Percentiles rank a stretch among this genome's conserved stretches.
These are phyloP conservation scores for Neospermospora avenae DNA, from an alignment of 2,329 filamentous ascomycete genomes.

Conservation along the genomic window DNA sequence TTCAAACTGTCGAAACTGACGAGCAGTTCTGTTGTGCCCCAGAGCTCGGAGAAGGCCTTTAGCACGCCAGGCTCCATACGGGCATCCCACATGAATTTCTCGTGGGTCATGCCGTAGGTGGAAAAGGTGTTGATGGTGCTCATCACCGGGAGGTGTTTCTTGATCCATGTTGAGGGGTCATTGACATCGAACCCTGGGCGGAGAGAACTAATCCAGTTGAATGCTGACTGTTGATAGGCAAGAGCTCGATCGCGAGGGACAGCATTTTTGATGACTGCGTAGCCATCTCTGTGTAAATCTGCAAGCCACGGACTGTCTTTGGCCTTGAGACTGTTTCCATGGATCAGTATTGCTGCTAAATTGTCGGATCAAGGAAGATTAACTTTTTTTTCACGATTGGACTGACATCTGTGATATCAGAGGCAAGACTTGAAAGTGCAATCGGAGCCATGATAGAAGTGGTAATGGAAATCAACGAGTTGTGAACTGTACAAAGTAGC, in stretches of 20 bases:
- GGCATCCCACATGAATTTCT: constrained; percentile 41
- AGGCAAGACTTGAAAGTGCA: constrained; percentile 1
- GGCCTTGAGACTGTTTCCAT: neutral
- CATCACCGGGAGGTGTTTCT: constrained; percentile 40
- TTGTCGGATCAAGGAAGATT: neutral
- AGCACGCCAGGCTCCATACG: constrained; percentile 40
- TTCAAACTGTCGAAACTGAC: constrained; percentile 40
- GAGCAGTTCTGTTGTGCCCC: constrained; percentile 38
- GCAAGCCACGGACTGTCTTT: constrained; percentile 16
- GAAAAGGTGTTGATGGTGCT: constrained; percentile 49
- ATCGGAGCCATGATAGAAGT: constrained; percentile 1
- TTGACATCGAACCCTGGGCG: constrained; percentile 21
- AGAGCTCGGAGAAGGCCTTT: constrained; percentile 36
- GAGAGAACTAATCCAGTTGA: constrained; percentile 22
- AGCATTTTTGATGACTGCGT: constrained; percentile 15
- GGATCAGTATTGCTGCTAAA: neutral
- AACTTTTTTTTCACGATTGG: neutral
- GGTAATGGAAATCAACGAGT: neutral
- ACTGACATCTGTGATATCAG: neutral
- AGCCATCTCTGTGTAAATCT: constrained; percentile 17
- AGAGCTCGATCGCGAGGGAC: constrained; percentile 16
- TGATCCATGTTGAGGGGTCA: constrained; percentile 36
- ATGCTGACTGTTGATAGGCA: constrained; percentile 16
- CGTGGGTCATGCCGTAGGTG: constrained; percentile 43
- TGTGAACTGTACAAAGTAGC: neutral